Percentiles rank a stretch among this genome's conserved stretches.
phyloP scores from a whole-genome alignment of 2,329 filamentous ascomycete species.

The Aspergillus sp. region DNA sequence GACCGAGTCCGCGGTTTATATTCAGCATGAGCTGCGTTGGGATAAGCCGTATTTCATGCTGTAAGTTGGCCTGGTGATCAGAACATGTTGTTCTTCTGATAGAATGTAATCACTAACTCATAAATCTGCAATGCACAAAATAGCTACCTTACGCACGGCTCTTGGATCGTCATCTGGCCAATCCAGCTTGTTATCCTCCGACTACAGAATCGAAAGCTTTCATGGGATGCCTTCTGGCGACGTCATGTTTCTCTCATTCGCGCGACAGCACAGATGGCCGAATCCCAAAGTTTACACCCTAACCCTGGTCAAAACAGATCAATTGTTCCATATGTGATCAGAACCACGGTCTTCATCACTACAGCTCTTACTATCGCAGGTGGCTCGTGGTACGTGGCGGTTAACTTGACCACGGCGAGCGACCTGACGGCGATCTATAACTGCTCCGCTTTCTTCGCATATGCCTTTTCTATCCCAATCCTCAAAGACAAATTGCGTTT shows the following conservation, averaged over 20 bases:
- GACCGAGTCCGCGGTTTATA: constrained; percentile 91
- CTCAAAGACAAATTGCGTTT: constrained; percentile 74
- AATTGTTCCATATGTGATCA: constrained; percentile 65
- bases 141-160: constrained; percentile 83
- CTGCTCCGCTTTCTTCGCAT: constrained; percentile 97
- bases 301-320: constrained; percentile 32
- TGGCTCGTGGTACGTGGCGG: constrained; percentile 89
- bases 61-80: constrained; percentile 39
- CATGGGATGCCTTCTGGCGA: constrained; percentile 82
- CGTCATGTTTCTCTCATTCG: constrained; percentile 56
- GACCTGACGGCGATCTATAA: constrained; percentile 98
- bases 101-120: no score
- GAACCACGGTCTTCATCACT: constrained; percentile 73
- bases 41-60: constrained; percentile 99
- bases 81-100: not conserved
- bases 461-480: constrained; percentile 88
- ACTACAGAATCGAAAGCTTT: constrained; percentile 65
- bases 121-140: not conserved
- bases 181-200: constrained; percentile 71
- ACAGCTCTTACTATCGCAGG: constrained; percentile 81
- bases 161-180: constrained; percentile 86
- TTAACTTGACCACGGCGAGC: constrained; percentile 83
- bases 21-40: constrained; percentile 87
- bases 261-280: constrained; percentile 74
- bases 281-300: constrained; percentile 65